Base-by-base conservation (phyloP, 2,329 filamentous ascomycete genomes). In the Colletotrichum sp. region DNA sequence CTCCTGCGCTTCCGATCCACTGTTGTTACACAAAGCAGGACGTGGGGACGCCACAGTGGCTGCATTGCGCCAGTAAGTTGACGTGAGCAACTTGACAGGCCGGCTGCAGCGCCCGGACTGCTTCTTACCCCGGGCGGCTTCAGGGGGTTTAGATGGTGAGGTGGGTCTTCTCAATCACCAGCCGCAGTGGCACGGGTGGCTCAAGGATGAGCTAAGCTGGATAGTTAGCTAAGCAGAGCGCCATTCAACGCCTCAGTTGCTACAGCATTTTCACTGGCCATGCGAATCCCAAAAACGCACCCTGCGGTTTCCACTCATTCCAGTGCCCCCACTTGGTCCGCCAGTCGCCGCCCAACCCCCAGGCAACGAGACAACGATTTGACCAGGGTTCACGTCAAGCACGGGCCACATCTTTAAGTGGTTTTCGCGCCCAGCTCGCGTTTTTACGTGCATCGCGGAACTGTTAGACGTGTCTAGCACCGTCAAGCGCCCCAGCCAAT, bases 401-500 rank as follows among this genome's bases (percentile, higher is more conserved):
- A 80, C 77, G 52, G 80, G 56, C 76, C 77, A 65, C 16, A 7
- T 27, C 22, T 61, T 78, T 77, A 77, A 78, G 75, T 77, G 75
- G 65, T 76, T 69, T 66, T 75, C 73, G 76, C 74, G 67, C 58
- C 70, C 39, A 67, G 74, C 64, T 78, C 78, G 78, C 78, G 78
- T 79, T 75, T 74, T 75, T 75, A 78, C 78, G 78, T 78, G 77
- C 58, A 76, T 70, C 78, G 70, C 68, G 74, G 70, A 67, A 74
- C 70, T 70, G 74, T 76, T 70, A 71, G 70, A 67, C 76, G 73
- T 74, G 76, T 76, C 76, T 66, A 78, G 70, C 71, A 70, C 18
- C 68, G 56, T 60, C 28, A 61, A 76, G 58, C 58, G 43, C 74
- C 66, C 66, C 61, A 71, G 71, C 74, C 71, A 76, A 75, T 76